phyloP scores from a whole-genome alignment of 306 rosid genomes.

The Cicer arietinum region DNA sequence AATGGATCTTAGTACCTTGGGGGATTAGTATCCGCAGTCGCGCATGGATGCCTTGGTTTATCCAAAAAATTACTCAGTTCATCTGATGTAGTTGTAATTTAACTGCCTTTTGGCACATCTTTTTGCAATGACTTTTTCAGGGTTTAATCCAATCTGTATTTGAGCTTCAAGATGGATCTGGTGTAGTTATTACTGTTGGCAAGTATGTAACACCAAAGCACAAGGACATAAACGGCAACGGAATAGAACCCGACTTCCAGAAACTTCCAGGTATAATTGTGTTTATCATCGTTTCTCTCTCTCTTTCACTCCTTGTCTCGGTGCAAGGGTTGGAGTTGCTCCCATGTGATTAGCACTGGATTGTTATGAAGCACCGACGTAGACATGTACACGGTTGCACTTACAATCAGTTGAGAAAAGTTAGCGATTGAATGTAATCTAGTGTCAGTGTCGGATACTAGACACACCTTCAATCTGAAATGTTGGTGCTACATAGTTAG shows the following conservation, averaged over 20 bases:
- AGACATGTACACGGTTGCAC: background rate
- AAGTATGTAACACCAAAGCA: conserved; percentile 93
- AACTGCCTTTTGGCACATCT: conserved; percentile 24
- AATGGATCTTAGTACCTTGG: too few species aligned
- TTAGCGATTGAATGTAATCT: background rate
- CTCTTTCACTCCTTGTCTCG: background rate
- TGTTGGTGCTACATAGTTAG: background rate
- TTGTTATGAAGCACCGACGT: background rate
- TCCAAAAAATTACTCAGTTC: too few species aligned
- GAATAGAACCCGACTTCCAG: conserved; percentile 87
- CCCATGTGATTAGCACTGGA: background rate
- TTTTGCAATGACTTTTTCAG: conserved; percentile 51
- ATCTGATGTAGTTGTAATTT: background rate
- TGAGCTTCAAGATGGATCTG: conserved; percentile 93
- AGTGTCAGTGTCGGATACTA: background rate
- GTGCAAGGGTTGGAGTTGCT: background rate
- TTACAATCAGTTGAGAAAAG: background rate
- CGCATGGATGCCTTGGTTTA: too few species aligned
- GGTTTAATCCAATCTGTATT: conserved; percentile 96
- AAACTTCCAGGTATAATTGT: conserved; percentile 74
- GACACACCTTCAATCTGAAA: background rate
- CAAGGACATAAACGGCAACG: conserved; percentile 90
- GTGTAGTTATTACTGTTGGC: conserved; percentile 92
- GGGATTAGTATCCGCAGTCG: too few species aligned
- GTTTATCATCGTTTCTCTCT: conserved; percentile 3